These are phyloP conservation scores for Nicotiana attenuata DNA, from an alignment of 257 asterid species.

Conservation along the genomic window DNA sequence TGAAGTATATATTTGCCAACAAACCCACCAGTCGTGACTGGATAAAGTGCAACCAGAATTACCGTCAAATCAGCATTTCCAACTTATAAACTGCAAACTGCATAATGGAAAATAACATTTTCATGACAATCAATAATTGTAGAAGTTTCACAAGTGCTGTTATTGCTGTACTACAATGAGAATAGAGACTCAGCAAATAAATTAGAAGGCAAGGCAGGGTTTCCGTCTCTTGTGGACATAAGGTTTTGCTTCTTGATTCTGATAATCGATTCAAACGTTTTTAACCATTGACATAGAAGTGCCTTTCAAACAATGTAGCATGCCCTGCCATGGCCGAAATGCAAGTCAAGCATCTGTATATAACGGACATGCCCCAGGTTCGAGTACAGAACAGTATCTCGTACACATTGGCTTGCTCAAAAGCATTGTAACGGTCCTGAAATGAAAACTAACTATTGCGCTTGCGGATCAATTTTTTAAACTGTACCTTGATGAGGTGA, in stretches of 20 bases:
- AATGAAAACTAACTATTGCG: neutral
- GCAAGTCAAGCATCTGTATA: neutral
- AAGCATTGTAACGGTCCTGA: neutral
- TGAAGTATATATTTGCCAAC: conserved; percentile 31
- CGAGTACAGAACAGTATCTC: neutral
- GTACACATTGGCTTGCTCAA: neutral
- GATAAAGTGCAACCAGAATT: neutral
- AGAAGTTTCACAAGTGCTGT: neutral
- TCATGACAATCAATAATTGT: neutral
- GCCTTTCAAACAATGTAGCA: neutral
- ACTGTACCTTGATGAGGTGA: neutral
- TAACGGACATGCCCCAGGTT: neutral
- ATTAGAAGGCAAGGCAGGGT: neutral
- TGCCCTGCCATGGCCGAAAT: neutral
- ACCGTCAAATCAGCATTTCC: neutral
- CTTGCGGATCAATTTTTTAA: neutral
- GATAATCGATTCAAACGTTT: neutral
- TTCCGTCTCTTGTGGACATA: neutral
- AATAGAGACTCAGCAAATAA: neutral
- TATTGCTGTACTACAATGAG: neutral
- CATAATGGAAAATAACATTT: neutral
- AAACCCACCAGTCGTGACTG: neutral
- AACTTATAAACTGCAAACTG: neutral
- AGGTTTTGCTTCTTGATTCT: neutral
- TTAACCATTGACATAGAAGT: neutral